Conservation (phyloP, 371 early-diverging fungal genomes). For the Entomophthora muscae region DNA sequence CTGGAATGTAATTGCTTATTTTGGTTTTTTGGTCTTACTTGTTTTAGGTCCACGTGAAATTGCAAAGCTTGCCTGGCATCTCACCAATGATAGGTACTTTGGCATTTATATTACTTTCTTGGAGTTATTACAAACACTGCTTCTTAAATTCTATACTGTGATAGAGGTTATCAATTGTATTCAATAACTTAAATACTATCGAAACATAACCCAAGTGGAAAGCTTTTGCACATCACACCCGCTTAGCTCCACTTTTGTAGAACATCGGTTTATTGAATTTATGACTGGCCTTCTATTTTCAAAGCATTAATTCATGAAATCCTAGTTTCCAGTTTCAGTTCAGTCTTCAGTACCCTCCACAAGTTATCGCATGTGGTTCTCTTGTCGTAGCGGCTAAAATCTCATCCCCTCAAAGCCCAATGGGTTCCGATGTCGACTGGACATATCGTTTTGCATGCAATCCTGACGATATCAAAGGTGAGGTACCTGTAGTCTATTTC, state of each 20-base stretch:
- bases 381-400: not conserved
- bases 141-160: too few relatives aligned
- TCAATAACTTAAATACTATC: too few relatives aligned
- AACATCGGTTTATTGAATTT: too few relatives aligned
- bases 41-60: not conserved
- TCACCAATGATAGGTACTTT: not conserved
- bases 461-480: not conserved
- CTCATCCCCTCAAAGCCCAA: not conserved
- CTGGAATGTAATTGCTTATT: not conserved
- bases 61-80: not conserved
- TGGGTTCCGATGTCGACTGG: not conserved
- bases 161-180: too few relatives aligned
- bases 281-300: not conserved
- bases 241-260: too few relatives aligned
- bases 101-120: too few relatives aligned
- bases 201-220: too few relatives aligned
- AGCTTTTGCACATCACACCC: too few relatives aligned
- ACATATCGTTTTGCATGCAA: not conserved
- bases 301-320: not conserved
- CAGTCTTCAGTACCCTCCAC: not conserved
- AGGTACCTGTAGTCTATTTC: not conserved
- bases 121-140: too few relatives aligned
- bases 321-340: not conserved
- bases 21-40: not conserved
- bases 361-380: not conserved